phyloP scores from a whole-genome alignment of 2,329 filamentous ascomycete genomes.

The Fusarium agapanthi region DNA sequence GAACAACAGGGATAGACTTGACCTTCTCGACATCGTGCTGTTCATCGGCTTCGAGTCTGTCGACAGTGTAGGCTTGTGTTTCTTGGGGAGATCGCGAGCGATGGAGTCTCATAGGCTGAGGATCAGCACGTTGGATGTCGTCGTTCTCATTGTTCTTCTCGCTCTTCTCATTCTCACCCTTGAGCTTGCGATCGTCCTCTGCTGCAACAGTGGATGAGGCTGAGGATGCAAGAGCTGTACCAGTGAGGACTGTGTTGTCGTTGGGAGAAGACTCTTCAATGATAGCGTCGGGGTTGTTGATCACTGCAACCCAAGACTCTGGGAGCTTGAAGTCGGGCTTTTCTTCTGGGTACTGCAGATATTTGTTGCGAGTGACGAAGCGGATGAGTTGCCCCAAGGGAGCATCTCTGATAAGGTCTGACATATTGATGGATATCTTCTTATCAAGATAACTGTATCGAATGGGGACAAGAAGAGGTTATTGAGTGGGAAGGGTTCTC shows the following conservation, averaged over 20 bases:
- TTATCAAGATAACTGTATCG: neutral
- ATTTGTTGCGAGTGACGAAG: constrained; percentile 59
- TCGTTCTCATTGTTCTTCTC: constrained; percentile 13
- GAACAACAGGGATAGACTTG: constrained; percentile 59
- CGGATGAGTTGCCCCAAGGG: constrained; percentile 67
- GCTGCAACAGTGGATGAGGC: constrained; percentile 37
- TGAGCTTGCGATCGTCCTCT: constrained; percentile 20
- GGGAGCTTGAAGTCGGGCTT: constrained; percentile 62
- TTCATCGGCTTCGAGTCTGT: constrained; percentile 44
- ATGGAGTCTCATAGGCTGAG: constrained; percentile 23
- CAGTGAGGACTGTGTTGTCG: constrained; percentile 14
- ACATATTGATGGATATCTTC: constrained; percentile 27
- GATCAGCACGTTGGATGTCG: constrained; percentile 18
- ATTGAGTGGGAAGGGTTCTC: neutral
- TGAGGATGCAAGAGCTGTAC: constrained; percentile 30
- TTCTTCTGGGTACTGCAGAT: constrained; percentile 69
- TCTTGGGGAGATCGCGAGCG: constrained; percentile 39
- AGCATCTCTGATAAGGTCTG: constrained; percentile 60
- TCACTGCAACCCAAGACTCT: constrained; percentile 47
- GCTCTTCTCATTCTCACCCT: constrained; percentile 19
- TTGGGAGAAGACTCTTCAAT: constrained; percentile 23
- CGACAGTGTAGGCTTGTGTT: constrained; percentile 29
- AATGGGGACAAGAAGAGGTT: neutral
- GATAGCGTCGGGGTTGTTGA: constrained; percentile 44
- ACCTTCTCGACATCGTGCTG: constrained; percentile 51